A percentile compares a stretch with the other conserved stretches of the same genome.
Conservation (phyloP, 495 filamentous ascomycete genomes). For the Filosporella fistucella region DNA sequence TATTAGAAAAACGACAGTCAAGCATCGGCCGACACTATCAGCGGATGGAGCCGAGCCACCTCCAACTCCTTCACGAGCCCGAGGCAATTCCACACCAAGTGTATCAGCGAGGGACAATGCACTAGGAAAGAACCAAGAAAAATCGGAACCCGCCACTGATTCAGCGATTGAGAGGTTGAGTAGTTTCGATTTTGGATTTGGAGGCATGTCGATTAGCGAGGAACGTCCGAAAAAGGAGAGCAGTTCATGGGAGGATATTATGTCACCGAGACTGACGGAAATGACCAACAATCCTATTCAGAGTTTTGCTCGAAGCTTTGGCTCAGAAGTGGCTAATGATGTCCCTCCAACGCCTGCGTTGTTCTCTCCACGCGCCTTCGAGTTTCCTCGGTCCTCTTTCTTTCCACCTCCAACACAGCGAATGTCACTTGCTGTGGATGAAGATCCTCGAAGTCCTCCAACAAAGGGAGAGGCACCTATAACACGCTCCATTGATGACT, state of each 20-base stretch:
- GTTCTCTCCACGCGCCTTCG: slow-evolving; percentile 45
- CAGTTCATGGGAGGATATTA: slow-evolving; percentile 27
- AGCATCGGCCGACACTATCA: slow-evolving; percentile 48
- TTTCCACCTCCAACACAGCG: slow-evolving; percentile 34
- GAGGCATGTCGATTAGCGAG: slow-evolving; percentile 4
- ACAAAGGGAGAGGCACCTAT: slow-evolving; percentile 63
- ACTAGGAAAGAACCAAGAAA: not conserved
- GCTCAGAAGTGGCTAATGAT: slow-evolving; percentile 10
- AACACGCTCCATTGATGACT: slow-evolving; percentile 57
- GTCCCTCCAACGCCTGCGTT: slow-evolving; percentile 13
- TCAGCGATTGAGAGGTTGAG: slow-evolving; percentile 7
- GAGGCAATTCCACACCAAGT: slow-evolving; percentile 22
- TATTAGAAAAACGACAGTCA: slow-evolving; percentile 33
- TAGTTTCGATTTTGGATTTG: slow-evolving; percentile 23
- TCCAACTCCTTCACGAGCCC: slow-evolving; percentile 15
- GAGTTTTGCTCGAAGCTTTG: slow-evolving; percentile 14
- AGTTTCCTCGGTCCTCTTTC: slow-evolving; percentile 46
- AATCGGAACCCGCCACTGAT: slow-evolving; percentile 1
- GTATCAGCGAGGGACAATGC: slow-evolving; percentile 11
- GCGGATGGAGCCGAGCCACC: slow-evolving; percentile 39
- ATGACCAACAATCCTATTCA: slow-evolving; percentile 49
- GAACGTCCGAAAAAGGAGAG: slow-evolving; percentile 1
- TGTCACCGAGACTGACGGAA: slow-evolving; percentile 46
- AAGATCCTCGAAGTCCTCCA: slow-evolving; percentile 62
- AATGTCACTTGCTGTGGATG: slow-evolving; percentile 21